Evolutionary conservation across 2,329 filamentous ascomycete species (phyloP).

Genomic region (Epichloe festucae): DNA sequence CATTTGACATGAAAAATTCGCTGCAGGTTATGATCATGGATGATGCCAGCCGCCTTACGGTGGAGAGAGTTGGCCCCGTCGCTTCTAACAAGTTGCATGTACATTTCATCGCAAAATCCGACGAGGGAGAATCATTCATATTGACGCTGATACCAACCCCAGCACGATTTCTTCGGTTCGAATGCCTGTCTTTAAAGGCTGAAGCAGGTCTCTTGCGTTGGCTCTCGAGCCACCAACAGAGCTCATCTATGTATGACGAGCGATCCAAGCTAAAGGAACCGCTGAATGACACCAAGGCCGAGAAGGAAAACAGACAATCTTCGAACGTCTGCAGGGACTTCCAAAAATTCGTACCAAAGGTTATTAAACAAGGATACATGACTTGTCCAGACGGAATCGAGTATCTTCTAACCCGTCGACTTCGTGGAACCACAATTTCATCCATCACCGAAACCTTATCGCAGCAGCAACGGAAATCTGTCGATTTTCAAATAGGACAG

Average conservation of each 20-base stretch:
- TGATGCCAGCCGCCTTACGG: not conserved
- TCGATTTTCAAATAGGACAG: slow-evolving; percentile 35
- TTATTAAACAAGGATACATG: slow-evolving; percentile 25
- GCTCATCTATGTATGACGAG: slow-evolving; percentile 3
- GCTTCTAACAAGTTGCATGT: slow-evolving; percentile 24
- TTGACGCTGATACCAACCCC: slow-evolving; percentile 23
- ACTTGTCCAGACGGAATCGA: slow-evolving; percentile 18
- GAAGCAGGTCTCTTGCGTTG: slow-evolving; percentile 33
- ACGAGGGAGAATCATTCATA: slow-evolving; percentile 26
- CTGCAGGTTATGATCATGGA: not conserved
- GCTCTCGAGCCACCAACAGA: slow-evolving; percentile 17
- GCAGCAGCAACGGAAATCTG: slow-evolving; percentile 18
- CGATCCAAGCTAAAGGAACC: not conserved
- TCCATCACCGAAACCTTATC: slow-evolving; percentile 21
- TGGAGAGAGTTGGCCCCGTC: not conserved
- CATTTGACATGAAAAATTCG: not conserved
- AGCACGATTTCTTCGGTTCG: slow-evolving; percentile 33
- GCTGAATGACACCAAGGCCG: not conserved
- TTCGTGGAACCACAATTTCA: slow-evolving; percentile 25
- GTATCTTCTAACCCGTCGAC: slow-evolving; percentile 30
- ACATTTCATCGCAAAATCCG: slow-evolving; percentile 29
- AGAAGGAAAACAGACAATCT: not conserved
- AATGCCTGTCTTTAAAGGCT: slow-evolving; percentile 29
- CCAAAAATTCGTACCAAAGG: slow-evolving; percentile 23
- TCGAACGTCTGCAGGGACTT: too few species aligned